A percentile compares a stretch with the other conserved stretches of the same genome.
phyloP scores from a whole-genome alignment of 495 filamentous ascomycete genomes.

The Podospora sp. region DNA sequence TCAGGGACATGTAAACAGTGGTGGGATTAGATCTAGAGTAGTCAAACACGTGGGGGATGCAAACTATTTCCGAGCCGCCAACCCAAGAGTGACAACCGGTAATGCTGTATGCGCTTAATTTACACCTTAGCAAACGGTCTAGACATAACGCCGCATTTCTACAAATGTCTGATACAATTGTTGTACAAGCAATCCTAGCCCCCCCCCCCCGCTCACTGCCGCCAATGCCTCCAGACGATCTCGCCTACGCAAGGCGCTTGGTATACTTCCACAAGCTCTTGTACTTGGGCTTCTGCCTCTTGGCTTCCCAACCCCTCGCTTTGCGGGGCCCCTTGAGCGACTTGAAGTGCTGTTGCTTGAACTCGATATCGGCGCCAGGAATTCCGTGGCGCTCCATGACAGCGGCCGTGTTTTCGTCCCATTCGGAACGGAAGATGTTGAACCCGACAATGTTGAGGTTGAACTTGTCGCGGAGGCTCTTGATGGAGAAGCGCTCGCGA shows the following conservation, averaged over 20 bases:
- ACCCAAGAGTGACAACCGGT: not conserved
- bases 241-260: conserved; percentile 43
- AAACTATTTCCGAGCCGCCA: not conserved
- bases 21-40: not conserved
- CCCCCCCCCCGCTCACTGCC: not conserved
- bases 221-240: not conserved
- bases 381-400: conserved; percentile 83
- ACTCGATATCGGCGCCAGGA: conserved; percentile 78
- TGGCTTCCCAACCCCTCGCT: conserved; percentile 59
- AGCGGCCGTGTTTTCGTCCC: conserved; percentile 81
- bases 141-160: conserved; percentile 1
- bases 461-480: conserved; percentile 70
- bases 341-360: conserved; percentile 67
- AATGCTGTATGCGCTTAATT: not conserved
- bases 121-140: conserved; percentile 10
- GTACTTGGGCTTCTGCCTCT: conserved; percentile 58
- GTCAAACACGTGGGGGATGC: not conserved
- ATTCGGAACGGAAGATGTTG: conserved; percentile 81
- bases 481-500: conserved; percentile 70
- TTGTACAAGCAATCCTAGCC: conserved; percentile 17
- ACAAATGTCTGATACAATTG: conserved; percentile 29
- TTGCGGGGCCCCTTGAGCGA: conserved; percentile 56
- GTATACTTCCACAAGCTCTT: conserved; percentile 56
- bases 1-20: conserved; percentile 13
- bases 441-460: conserved; percentile 74